These are phyloP conservation scores for Heteromeles arbutifolia DNA, from an alignment of 306 rosid species.

Conservation along the genomic window DNA sequence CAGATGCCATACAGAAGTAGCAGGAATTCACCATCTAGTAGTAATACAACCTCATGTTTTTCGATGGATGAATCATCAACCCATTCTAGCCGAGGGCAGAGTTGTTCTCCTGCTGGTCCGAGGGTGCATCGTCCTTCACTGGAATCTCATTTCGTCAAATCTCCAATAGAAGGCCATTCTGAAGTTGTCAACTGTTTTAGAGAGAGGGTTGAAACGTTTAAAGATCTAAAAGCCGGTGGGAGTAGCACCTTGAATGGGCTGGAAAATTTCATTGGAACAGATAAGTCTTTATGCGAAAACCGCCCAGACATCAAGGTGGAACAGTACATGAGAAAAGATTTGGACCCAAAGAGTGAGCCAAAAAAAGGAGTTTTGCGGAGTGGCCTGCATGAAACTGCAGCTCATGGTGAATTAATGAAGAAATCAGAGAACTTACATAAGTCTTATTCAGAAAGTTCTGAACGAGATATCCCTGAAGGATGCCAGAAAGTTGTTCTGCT, in stretches of 20 bases:
- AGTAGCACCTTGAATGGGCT: conserved; percentile 17
- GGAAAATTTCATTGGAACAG: conserved; percentile 30
- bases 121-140: conserved; percentile 41
- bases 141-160: conserved; percentile 39
- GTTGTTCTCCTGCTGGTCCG: conserved; percentile 49
- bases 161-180: conserved; percentile 30
- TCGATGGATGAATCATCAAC: conserved; percentile 48
- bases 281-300: conserved; percentile 32
- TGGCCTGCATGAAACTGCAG: conserved; percentile 26
- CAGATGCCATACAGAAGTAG: conserved; percentile 34
- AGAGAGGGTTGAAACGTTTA: conserved; percentile 29
- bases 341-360: conserved; percentile 20
- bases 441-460: conserved; percentile 21
- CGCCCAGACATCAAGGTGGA: conserved; percentile 21
- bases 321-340: conserved; percentile 26
- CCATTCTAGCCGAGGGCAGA: conserved; percentile 38
- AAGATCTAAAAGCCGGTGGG: conserved; percentile 21
- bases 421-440: conserved; percentile 30
- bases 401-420: conserved; percentile 28
- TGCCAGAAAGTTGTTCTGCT: conserved; percentile 47
- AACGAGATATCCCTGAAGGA: conserved; percentile 29
- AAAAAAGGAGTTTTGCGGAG: conserved; percentile 27
- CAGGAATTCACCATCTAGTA: conserved; percentile 40
- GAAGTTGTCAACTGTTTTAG: conserved; percentile 29
- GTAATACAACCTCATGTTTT: conserved; percentile 46